Evolutionary conservation across 208 protist genomes (phyloP).

Genomic region (Trypanosoma scelopori): DNA sequence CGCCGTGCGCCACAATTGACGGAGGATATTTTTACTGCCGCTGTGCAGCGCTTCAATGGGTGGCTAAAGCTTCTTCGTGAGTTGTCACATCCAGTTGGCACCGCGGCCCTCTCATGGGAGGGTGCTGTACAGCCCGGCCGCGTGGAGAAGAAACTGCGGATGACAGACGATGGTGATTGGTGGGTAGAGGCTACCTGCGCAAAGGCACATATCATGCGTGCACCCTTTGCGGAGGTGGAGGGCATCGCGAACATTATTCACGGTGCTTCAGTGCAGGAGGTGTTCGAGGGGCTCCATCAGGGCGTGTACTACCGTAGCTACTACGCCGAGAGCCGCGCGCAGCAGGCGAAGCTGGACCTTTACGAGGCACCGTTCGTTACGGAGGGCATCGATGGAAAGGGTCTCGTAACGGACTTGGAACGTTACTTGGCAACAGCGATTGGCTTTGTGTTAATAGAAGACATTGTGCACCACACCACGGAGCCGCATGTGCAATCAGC

Average conservation of each 20-base stretch:
- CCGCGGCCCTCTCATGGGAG: constrained; percentile 60
- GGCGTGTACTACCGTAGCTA: constrained; percentile 71
- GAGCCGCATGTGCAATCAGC: constrained; percentile 76
- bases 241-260: constrained; percentile 56
- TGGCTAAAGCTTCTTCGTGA: constrained; percentile 81
- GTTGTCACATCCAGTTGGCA: constrained; percentile 60
- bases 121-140: constrained; percentile 51
- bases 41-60: constrained; percentile 76
- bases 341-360: constrained; percentile 69
- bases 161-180: constrained; percentile 59
- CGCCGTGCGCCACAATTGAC: constrained; percentile 68
- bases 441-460: constrained; percentile 86
- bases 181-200: constrained; percentile 60
- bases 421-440: constrained; percentile 65
- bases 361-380: constrained; percentile 38
- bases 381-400: constrained; percentile 31
- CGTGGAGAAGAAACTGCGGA: constrained; percentile 46
- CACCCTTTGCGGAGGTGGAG: constrained; percentile 51
- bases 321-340: constrained; percentile 72
- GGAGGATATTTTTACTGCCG: constrained; percentile 60
- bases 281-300: constrained; percentile 79
- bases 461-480: constrained; percentile 79
- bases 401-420: constrained; percentile 53
- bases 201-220: constrained; percentile 46
- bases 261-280: constrained; percentile 72